A percentile compares a stretch with the other conserved stretches of the same genome.
Evolutionary conservation across 202 grass and related monocot species (phyloP).

Genomic region (Zizania palustris): DNA sequence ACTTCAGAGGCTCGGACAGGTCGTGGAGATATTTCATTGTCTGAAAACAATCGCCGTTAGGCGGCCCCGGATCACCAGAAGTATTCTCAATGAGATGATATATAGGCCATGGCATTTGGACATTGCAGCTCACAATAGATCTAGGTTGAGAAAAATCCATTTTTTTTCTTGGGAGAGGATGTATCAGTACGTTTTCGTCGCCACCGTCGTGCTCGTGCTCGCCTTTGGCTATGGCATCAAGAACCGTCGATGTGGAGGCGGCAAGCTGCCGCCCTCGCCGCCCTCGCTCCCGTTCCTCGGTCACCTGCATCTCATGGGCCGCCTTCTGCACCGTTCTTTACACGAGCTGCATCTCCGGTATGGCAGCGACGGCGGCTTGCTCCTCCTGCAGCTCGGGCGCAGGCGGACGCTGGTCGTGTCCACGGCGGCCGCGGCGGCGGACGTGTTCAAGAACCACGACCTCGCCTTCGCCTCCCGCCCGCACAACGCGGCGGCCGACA

Average conservation of each 20-base stretch:
- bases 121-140: no score
- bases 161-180: slow-evolving; percentile 18
- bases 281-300: slow-evolving; percentile 53
- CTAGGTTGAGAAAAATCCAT: not conserved
- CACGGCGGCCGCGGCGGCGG: slow-evolving; percentile 45
- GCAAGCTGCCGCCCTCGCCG: slow-evolving; percentile 56
- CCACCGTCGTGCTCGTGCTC: slow-evolving; percentile 33
- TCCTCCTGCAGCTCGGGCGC: slow-evolving; percentile 46
- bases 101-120: no score
- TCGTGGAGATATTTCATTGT: no score
- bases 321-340: slow-evolving; percentile 51
- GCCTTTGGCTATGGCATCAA: slow-evolving; percentile 8
- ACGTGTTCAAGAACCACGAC: slow-evolving; percentile 66
- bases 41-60: no score
- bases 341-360: slow-evolving; percentile 40
- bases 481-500: slow-evolving; percentile 23
- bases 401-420: slow-evolving; percentile 53
- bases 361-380: slow-evolving; percentile 41
- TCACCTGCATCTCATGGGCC: slow-evolving; percentile 53
- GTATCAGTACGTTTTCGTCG: slow-evolving; percentile 28
- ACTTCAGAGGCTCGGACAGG: no score
- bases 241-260: not conserved
- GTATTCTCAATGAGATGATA: no score
- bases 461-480: slow-evolving; percentile 68
- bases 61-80: no score